phyloP scores from a whole-genome alignment of 2,329 filamentous ascomycete species.

The Calonectria naviculata region DNA sequence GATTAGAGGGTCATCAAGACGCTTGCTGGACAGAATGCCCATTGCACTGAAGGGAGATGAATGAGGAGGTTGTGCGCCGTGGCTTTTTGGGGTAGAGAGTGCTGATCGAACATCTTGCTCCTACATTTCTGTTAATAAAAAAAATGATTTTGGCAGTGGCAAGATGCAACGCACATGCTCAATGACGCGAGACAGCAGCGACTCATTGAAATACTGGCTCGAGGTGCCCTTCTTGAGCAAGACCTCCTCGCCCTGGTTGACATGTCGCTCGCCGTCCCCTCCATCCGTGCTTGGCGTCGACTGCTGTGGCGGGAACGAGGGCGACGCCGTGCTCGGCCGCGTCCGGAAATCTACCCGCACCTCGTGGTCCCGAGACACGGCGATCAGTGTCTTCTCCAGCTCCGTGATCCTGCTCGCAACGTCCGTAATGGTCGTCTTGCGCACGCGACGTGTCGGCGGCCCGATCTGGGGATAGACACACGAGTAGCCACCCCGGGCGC shows the following conservation, averaged over 20 bases:
- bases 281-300: not conserved
- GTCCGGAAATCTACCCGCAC: not conserved
- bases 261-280: not conserved
- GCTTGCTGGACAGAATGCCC: constrained; percentile 44
- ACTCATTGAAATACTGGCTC: constrained; percentile 51
- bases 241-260: constrained; percentile 34
- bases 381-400: constrained; percentile 44
- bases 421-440: constrained; percentile 45
- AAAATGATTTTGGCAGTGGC: not conserved
- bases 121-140: not conserved
- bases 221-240: constrained; percentile 45
- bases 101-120: constrained; percentile 39
- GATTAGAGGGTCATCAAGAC: constrained; percentile 24
- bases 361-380: constrained; percentile 23
- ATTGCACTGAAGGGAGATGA: constrained; percentile 45
- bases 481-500: constrained; percentile 57
- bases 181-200: constrained; percentile 48
- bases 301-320: not conserved
- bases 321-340: not conserved
- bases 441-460: constrained; percentile 37
- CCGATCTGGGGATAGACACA: constrained; percentile 45
- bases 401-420: constrained; percentile 49
- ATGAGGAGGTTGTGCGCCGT: not conserved
- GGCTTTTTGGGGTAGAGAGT: constrained; percentile 30
- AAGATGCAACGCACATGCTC: constrained; percentile 40